Evolutionary conservation across 768 basidiomycete species (phyloP).

Genomic region (Lactarius sp.): DNA sequence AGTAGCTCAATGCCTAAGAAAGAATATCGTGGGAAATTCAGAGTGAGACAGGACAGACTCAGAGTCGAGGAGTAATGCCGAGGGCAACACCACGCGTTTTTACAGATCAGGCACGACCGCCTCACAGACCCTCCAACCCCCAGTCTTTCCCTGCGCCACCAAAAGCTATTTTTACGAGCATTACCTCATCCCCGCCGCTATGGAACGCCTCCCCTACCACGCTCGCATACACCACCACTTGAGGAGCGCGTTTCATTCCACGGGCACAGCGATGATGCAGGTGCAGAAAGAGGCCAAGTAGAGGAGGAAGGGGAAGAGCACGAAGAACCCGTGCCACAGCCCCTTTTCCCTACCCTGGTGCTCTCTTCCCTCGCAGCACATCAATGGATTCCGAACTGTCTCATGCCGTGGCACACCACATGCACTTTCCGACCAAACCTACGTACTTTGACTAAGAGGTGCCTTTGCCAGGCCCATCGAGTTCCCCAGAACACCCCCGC

Average conservation of each 20-base stretch:
- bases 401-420: conserved; percentile 32
- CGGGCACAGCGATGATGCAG: neutral
- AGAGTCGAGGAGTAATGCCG: neutral
- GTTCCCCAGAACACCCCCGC: neutral
- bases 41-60: too few relatives aligned
- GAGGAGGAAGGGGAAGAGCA: neutral
- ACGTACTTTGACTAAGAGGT: conserved; percentile 11
- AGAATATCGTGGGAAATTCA: neutral
- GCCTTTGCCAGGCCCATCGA: conserved; percentile 9
- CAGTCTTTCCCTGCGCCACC: conserved; percentile 2
- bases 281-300: conserved; percentile 26
- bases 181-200: neutral
- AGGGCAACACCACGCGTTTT: too few relatives aligned
- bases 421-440: conserved; percentile 35
- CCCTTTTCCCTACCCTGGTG: conserved; percentile 41
- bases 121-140: conserved; percentile 12
- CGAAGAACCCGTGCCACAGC: conserved; percentile 24
- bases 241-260: neutral
- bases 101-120: neutral
- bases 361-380: conserved; percentile 67
- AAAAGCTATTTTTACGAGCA: neutral
- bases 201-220: neutral
- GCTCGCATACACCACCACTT: neutral
- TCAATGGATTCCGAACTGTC: conserved; percentile 46
- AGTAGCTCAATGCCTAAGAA: neutral